Evolutionary conservation across 257 asterid species (phyloP), one percentile per base, ranked within the genome.

Genomic region (Nicotiana sylvestris): DNA sequence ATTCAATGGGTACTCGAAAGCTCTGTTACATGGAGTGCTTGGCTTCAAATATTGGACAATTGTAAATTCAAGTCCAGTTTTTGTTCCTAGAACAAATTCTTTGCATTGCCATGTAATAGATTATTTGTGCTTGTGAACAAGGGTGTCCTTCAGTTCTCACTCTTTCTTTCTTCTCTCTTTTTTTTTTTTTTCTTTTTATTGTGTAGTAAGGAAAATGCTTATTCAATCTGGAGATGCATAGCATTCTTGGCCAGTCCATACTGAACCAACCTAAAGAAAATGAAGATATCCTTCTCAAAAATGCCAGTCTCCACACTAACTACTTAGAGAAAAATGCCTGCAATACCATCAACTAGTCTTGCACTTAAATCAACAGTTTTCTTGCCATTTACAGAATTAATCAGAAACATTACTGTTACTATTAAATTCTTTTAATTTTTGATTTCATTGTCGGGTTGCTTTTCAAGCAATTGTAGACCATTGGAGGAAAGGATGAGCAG

Each of bases 41-140:
- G 46, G 25, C 80, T 29, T 76, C 43, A 72, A 70, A 43, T 49
- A 4, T 27, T 49, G 25, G 61, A 49, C 8, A 15, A 46, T 0
- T 46, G 62, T 49, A 49, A 49, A 74, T 74, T 60, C 43, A 15
- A 51, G 64, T 76, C 46, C 80, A 76, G 29, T 25, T 74, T 72
- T 43, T 12, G 37, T 72, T 43, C 35, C 78, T 21, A 21, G 78
- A 43, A 43, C 35, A 69, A 25, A 21, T 6, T 29, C 78, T 21
- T 46, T 72, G 60, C 7, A 72, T 21, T 43, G 35, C 37, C 37
- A 70, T 21, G 37, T 70, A 43, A 35, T 70, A 11, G n/a, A 43
- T 70, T 43, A 70, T 72, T 72, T 72, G 6, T 72, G 37, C 49
- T 72, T 46, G 37, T 43, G 78, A 72, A 57, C 60, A 72, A 72